Conservation (phyloP, 371 early-diverging fungal genomes). For the Fennellomyces sp. region DNA sequence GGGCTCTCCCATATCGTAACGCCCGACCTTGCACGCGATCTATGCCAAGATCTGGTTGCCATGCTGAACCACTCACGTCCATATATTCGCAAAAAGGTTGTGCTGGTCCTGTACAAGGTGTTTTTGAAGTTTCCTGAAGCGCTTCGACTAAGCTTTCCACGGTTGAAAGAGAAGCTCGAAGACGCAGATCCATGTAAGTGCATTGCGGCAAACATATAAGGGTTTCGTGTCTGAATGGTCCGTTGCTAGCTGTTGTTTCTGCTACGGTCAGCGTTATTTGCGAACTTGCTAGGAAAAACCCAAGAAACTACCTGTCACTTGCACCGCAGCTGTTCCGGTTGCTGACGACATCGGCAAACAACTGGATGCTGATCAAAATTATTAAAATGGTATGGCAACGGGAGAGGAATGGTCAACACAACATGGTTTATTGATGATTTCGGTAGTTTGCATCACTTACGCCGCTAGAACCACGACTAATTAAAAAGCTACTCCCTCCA, state of each 20-base stretch:
- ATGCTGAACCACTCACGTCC: slow-evolving; percentile 91
- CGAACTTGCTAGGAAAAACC: slow-evolving; percentile 91
- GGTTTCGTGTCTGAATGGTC: no score
- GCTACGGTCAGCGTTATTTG: slow-evolving; percentile 94
- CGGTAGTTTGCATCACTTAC: slow-evolving; percentile 87
- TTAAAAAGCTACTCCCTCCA: slow-evolving; percentile 86
- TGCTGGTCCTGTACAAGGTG: slow-evolving; percentile 86
- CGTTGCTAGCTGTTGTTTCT: slow-evolving; percentile 90
- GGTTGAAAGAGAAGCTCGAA: slow-evolving; percentile 89
- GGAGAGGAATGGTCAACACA: neutral
- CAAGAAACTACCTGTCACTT: slow-evolving; percentile 88
- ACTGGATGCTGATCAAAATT: slow-evolving; percentile 98
- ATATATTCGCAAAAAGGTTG: slow-evolving; percentile 90
- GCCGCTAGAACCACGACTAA: slow-evolving; percentile 91
- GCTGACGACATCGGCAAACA: slow-evolving; percentile 86
- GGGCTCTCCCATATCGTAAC: slow-evolving; percentile 92
- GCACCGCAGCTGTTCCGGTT: slow-evolving; percentile 93
- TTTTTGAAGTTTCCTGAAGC: slow-evolving; percentile 92
- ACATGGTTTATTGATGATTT: neutral
- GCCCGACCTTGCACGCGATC: slow-evolving; percentile 87
- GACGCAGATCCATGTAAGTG: slow-evolving; percentile 89
- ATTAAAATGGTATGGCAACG: slow-evolving; percentile 80
- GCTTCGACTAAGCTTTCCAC: slow-evolving; percentile 79
- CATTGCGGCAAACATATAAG: neutral
- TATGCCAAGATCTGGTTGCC: slow-evolving; percentile 84